A percentile compares a stretch with the other conserved stretches of the same genome.
These are phyloP conservation scores for Vitis amurensis DNA, from an alignment of 164 flowering plant genomes.

Conservation along the genomic window DNA sequence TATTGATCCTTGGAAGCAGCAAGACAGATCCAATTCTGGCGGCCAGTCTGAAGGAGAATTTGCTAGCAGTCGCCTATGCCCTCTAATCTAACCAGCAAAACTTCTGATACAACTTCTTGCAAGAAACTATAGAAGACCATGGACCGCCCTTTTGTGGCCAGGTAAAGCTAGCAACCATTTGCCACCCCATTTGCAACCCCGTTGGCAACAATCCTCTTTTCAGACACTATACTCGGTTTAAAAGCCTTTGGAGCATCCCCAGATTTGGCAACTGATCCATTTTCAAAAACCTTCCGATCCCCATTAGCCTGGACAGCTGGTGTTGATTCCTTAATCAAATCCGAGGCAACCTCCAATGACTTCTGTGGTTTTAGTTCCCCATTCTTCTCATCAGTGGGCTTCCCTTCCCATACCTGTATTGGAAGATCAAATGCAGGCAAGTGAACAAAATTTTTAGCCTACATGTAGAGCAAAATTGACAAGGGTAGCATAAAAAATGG, in stretches of 20 bases:
- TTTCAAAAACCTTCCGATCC: slow-evolving; percentile 33
- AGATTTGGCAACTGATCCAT: slow-evolving; percentile 31
- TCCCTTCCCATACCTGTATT: slow-evolving; percentile 65
- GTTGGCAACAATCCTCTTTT: slow-evolving; percentile 32
- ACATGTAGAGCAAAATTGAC: not conserved
- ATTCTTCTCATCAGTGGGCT: slow-evolving; percentile 44
- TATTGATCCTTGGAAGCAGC: not conserved
- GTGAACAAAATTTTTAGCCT: too few species aligned
- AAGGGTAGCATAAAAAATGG: not conserved
- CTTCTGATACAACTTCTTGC: slow-evolving; percentile 15
- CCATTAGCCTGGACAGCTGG: slow-evolving; percentile 24
- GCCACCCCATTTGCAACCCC: slow-evolving; percentile 39
- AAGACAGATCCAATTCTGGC: slow-evolving; percentile 6
- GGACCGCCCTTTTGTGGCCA: slow-evolving; percentile 12
- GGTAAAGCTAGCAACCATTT: slow-evolving; percentile 37
- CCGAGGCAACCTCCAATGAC: slow-evolving; percentile 34
- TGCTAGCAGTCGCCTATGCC: slow-evolving; percentile 4
- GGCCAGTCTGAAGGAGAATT: not conserved
- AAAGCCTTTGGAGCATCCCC: slow-evolving; percentile 36
- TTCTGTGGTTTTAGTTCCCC: slow-evolving; percentile 30
- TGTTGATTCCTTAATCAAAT: slow-evolving; percentile 26
- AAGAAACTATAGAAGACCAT: not conserved
- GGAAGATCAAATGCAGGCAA: not conserved
- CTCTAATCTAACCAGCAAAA: slow-evolving; percentile 12
- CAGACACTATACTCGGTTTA: slow-evolving; percentile 32